Conservation (phyloP, 306 rosid species). For the Cicer judaicum region DNA sequence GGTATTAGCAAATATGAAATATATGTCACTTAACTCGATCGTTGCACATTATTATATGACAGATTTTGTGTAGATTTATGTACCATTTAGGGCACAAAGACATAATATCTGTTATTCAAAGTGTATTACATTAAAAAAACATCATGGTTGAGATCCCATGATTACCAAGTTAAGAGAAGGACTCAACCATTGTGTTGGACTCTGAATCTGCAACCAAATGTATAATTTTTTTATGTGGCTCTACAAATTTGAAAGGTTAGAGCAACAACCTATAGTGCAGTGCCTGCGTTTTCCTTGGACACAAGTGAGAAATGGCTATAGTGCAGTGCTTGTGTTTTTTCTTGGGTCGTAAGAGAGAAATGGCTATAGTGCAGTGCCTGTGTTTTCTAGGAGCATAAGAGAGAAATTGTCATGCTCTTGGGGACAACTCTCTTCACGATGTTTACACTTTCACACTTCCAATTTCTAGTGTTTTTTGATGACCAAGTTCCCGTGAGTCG, state of each 20-base stretch:
- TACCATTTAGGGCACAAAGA: conserved; percentile 5
- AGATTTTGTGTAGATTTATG: conserved; percentile 11
- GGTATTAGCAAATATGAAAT: conserved; percentile 10
- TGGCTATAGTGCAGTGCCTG: conserved; percentile 27
- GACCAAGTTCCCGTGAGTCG: not conserved
- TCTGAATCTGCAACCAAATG: conserved; percentile 11
- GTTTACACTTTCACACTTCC: conserved; percentile 5
- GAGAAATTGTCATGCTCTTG: conserved; percentile 18
- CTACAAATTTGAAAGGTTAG: not conserved
- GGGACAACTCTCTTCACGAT: conserved; percentile 2
- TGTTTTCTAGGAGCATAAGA: not conserved
- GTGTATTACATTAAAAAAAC: conserved; percentile 1
- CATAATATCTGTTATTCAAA: not conserved
- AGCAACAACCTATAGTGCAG: conserved; percentile 20
- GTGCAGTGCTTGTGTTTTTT: conserved; percentile 12
- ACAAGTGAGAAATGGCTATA: conserved; percentile 15
- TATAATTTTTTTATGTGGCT: not conserved
- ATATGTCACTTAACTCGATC: conserved; percentile 14
- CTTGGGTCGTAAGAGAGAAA: conserved; percentile 1
- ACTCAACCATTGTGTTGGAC: not conserved
- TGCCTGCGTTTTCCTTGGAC: not conserved
- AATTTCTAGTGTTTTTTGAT: conserved; percentile 9
- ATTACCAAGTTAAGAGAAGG: conserved; percentile 1
- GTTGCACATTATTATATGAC: not conserved
- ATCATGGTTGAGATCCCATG: conserved; percentile 25